These are phyloP conservation scores for Hippophae tibetana DNA, from an alignment of 306 rosid species.

Conservation along the genomic window DNA sequence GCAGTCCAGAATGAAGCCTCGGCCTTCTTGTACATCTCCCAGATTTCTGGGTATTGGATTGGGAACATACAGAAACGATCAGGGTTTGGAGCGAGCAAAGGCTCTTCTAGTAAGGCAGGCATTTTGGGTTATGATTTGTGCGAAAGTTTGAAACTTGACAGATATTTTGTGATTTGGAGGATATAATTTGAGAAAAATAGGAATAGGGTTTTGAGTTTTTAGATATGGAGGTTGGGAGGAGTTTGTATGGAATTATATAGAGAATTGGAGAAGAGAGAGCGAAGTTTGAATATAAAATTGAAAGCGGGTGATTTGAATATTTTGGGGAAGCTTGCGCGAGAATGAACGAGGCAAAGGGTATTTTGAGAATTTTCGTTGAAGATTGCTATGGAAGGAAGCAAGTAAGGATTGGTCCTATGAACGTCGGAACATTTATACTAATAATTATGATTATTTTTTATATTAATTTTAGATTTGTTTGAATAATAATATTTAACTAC, in stretches of 20 bases:
- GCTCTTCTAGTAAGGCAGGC: slow-evolving; percentile 73
- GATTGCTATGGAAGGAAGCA: background rate
- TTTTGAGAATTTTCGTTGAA: background rate
- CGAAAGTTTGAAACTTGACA: no score
- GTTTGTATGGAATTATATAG: background rate
- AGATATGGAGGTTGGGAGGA: background rate
- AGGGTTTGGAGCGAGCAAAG: slow-evolving; percentile 54
- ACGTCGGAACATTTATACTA: no score
- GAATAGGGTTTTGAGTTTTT: background rate
- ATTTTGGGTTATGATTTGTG: slow-evolving; percentile 13
- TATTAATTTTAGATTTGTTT: no score
- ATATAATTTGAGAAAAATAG: background rate
- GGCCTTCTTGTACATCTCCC: slow-evolving; percentile 96
- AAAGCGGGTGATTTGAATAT: slow-evolving; percentile 36
- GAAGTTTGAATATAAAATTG: slow-evolving; percentile 1
- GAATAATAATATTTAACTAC: no score
- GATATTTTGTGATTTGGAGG: background rate
- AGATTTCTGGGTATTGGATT: slow-evolving; percentile 67
- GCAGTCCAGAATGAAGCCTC: slow-evolving; percentile 92
- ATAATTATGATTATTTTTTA: no score
- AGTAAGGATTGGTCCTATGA: no score
- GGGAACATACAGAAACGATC: slow-evolving; percentile 94
- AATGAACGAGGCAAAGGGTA: background rate
- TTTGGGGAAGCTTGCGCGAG: background rate
- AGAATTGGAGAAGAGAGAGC: slow-evolving; percentile 8